phyloP scores from a whole-genome alignment of 495 filamentous ascomycete species.

The Polyplosphaeria fusca region DNA sequence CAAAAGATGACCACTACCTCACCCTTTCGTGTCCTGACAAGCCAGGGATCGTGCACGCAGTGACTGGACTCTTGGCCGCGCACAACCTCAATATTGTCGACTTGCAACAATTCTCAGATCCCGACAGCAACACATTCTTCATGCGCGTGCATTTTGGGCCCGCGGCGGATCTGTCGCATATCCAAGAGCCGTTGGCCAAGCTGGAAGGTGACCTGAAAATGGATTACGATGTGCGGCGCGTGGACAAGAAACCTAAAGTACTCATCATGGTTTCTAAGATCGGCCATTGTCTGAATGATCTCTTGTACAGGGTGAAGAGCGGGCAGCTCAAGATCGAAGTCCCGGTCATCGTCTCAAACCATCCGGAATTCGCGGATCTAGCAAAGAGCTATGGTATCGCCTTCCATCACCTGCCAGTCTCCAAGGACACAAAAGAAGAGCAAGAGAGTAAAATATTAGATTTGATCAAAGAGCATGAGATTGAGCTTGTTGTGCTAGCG shows the following conservation, averaged over 20 bases:
- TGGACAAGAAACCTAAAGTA: slow-evolving; percentile 61
- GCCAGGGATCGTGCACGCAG: slow-evolving; percentile 71
- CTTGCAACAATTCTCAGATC: slow-evolving; percentile 70
- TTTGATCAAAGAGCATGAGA: slow-evolving; percentile 57
- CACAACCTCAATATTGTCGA: slow-evolving; percentile 70
- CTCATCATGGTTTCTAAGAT: slow-evolving; percentile 82
- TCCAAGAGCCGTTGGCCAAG: slow-evolving; percentile 48
- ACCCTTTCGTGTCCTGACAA: slow-evolving; percentile 73
- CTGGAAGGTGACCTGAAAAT: slow-evolving; percentile 57
- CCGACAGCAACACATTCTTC: slow-evolving; percentile 65
- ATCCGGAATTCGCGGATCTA: slow-evolving; percentile 64
- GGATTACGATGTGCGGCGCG: slow-evolving; percentile 61
- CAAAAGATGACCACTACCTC: slow-evolving; percentile 58
- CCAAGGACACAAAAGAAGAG: slow-evolving; percentile 61
- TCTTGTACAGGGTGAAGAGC: slow-evolving; percentile 67
- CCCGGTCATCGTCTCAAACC: slow-evolving; percentile 68
- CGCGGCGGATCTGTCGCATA: slow-evolving; percentile 45
- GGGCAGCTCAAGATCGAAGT: slow-evolving; percentile 65
- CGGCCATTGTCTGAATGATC: slow-evolving; percentile 74
- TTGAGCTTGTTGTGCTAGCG: slow-evolving; percentile 73
- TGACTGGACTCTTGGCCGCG: slow-evolving; percentile 64
- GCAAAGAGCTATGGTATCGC: slow-evolving; percentile 67
- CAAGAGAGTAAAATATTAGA: slow-evolving; percentile 66
- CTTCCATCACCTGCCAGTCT: slow-evolving; percentile 72
- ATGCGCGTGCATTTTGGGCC: slow-evolving; percentile 72